Conservation (phyloP, 108 stramenopile species). For the Nitzschia sp. region DNA sequence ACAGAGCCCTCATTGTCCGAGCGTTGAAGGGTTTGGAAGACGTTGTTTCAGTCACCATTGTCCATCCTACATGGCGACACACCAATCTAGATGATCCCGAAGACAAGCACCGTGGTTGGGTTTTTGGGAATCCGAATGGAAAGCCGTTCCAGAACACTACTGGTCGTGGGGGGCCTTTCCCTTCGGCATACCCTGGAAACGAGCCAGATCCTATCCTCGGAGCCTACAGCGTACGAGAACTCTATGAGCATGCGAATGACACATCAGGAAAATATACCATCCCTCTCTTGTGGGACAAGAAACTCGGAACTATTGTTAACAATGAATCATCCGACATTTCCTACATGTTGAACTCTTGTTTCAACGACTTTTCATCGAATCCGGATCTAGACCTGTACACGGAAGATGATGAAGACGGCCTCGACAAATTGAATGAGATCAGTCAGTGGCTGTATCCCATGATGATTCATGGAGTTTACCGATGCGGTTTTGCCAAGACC, state of each 20-base stretch:
- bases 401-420: slow-evolving; percentile 64
- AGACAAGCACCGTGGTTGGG: slow-evolving; percentile 93
- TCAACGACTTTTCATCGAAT: slow-evolving; percentile 76
- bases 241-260: slow-evolving; percentile 64
- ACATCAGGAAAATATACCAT: slow-evolving; percentile 92
- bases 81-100: slow-evolving; percentile 72
- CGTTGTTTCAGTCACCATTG: slow-evolving; percentile 80
- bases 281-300: slow-evolving; percentile 96
- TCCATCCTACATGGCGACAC: slow-evolving; percentile 85
- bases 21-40: slow-evolving; percentile 91
- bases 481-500: slow-evolving; percentile 93
- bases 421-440: slow-evolving; percentile 72
- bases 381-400: slow-evolving; percentile 91
- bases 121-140: slow-evolving; percentile 74
- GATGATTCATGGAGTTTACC: slow-evolving; percentile 97
- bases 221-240: slow-evolving; percentile 47
- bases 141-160: slow-evolving; percentile 63
- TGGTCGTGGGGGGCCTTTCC: slow-evolving; percentile 79
- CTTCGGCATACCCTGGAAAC: slow-evolving; percentile 67
- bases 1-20: slow-evolving; percentile 83
- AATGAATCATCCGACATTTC: slow-evolving; percentile 98
- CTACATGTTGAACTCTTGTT: slow-evolving; percentile 94
- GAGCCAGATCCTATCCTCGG: slow-evolving; percentile 66
- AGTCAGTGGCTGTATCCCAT: slow-evolving; percentile 90
- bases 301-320: slow-evolving; percentile 92